Percentiles rank a stretch among this genome's conserved stretches.
Evolutionary conservation across 1,139 yeast genomes (phyloP).

Genomic region (Kodamaea alishanica): DNA sequence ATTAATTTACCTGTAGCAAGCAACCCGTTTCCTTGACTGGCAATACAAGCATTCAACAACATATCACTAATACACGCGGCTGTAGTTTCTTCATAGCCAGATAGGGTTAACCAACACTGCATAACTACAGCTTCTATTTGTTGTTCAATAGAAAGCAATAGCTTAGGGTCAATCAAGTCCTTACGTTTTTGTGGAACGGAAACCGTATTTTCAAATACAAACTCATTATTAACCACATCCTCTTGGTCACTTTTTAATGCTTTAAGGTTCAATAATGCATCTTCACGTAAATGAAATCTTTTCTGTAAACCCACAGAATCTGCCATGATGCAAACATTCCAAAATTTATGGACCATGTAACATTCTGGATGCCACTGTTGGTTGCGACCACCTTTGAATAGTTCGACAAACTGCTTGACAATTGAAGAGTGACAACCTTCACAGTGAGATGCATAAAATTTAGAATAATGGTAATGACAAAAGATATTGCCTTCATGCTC

Average conservation of each 20-base stretch:
- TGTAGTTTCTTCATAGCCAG: constrained; percentile 88
- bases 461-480: constrained; percentile 90
- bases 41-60: constrained; percentile 81
- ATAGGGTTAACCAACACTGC: constrained; percentile 83
- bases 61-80: constrained; percentile 91
- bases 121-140: constrained; percentile 66
- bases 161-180: constrained; percentile 41
- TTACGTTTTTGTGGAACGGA: constrained; percentile 5
- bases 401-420: constrained; percentile 89
- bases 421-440: constrained; percentile 93
- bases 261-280: constrained; percentile 10
- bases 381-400: constrained; percentile 86
- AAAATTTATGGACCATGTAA: constrained; percentile 93
- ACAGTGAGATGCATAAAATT: constrained; percentile 80
- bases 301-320: constrained; percentile 56
- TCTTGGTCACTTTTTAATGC: constrained; percentile 11
- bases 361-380: constrained; percentile 99
- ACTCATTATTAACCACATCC: constrained; percentile 1
- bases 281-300: constrained; percentile 17
- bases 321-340: constrained; percentile 84
- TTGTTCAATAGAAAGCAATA: constrained; percentile 56
- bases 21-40: constrained; percentile 68
- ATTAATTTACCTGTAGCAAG: constrained; percentile 72
- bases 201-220: neutral
- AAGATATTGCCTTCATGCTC: constrained; percentile 81